Percentiles rank a stretch among this genome's conserved stretches.
phyloP scores from a whole-genome alignment of 805 yeast genomes.

The Zygotorulaspora sp. region DNA sequence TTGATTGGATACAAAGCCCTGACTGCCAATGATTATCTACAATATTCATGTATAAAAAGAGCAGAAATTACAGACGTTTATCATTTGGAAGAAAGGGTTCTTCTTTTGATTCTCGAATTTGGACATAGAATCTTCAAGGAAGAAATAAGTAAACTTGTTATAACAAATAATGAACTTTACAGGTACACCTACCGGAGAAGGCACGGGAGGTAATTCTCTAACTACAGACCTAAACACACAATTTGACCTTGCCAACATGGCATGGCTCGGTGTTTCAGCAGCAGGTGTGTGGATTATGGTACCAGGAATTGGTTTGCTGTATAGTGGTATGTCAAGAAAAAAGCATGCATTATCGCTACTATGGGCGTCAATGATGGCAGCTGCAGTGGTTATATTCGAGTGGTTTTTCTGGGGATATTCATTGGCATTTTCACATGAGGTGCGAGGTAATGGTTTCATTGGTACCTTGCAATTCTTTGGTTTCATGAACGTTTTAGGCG shows the following conservation, averaged over 20 bases:
- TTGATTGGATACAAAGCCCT: too few relatives aligned
- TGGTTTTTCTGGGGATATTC: conserved; percentile 99
- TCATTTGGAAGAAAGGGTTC: too few relatives aligned
- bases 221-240: conserved; percentile 65
- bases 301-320: conserved; percentile 91
- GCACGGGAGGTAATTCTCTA: conserved; percentile 80
- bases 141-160: neutral
- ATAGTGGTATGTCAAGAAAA: conserved; percentile 91
- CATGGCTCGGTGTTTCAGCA: conserved; percentile 75
- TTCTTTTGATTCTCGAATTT: too few relatives aligned
- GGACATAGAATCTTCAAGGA: neutral
- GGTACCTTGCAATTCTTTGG: conserved; percentile 82
- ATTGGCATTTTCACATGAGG: conserved; percentile 70
- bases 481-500: conserved; percentile 76
- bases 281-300: conserved; percentile 91
- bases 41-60: too few relatives aligned
- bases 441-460: conserved; percentile 57
- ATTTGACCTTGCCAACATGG: conserved; percentile 74
- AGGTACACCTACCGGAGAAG: conserved; percentile 49
- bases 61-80: too few relatives aligned
- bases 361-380: conserved; percentile 92
- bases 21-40: too few relatives aligned
- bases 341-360: conserved; percentile 91
- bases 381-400: conserved; percentile 78
- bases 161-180: conserved; percentile 31